These are phyloP conservation scores for Plenodomus biglobosus DNA, from an alignment of 2,329 filamentous ascomycete species.

Conservation along the genomic window DNA sequence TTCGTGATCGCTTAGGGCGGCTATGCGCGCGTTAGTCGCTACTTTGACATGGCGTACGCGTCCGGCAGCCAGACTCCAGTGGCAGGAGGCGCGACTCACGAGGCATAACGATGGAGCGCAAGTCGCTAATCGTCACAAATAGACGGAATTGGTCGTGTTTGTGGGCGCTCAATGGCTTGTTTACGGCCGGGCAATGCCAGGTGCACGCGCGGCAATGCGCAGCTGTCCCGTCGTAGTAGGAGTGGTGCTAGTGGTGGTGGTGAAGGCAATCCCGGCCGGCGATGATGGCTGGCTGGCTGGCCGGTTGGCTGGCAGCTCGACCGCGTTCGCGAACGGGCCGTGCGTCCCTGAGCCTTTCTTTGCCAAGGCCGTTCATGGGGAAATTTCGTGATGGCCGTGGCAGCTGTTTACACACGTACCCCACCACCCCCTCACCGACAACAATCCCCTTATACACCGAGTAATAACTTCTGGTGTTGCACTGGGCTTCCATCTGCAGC, in stretches of 20 bases:
- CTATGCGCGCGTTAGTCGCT: constrained; percentile 31
- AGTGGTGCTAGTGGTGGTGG: constrained; percentile 6
- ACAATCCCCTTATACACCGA: constrained; percentile 3
- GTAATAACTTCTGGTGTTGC: constrained; percentile 3
- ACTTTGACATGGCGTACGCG: too few relatives aligned
- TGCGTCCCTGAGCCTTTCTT: constrained; percentile 4
- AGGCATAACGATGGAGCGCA: constrained; percentile 29
- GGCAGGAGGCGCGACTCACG: constrained; percentile 36
- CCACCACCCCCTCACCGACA: constrained; percentile 22
- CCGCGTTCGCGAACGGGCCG: constrained; percentile 21
- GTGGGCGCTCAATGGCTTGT: too few relatives aligned
- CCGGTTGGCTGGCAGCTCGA: constrained; percentile 5
- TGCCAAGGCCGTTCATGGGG: constrained; percentile 25
- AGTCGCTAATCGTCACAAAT: constrained; percentile 12
- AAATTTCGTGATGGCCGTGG: constrained; percentile 27
- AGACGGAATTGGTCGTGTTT: too few relatives aligned
- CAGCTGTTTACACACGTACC: constrained; percentile 29
- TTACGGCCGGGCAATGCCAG: too few relatives aligned
- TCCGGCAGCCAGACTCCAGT: too few relatives aligned
- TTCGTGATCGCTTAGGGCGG: constrained; percentile 43
- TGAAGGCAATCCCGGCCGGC: constrained; percentile 1
- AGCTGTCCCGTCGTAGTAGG: too few relatives aligned
- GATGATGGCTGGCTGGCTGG: not conserved
- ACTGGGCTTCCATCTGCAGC: not conserved
- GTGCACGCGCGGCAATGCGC: constrained; percentile 3